Evolutionary conservation across 1,139 yeast species (phyloP).

Genomic region (Suhomyces coccinellae): DNA sequence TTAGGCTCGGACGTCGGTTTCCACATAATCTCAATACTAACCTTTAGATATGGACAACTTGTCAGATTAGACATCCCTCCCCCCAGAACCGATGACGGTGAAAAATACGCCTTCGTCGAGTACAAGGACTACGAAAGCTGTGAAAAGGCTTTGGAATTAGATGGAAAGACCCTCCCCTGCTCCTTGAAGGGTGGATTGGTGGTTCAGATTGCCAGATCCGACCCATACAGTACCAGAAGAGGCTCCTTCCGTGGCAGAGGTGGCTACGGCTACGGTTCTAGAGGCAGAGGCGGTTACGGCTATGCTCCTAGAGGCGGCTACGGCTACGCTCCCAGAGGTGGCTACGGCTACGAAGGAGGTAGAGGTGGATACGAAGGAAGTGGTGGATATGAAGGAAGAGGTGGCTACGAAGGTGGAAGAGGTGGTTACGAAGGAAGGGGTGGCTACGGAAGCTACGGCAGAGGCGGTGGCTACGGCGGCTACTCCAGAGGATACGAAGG

Average conservation of each 20-base stretch:
- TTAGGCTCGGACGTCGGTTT: too few species aligned
- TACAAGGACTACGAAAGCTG: constrained; percentile 61
- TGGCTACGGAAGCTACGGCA: constrained; percentile 13
- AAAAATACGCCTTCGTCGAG: constrained; percentile 74
- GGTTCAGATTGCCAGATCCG: constrained; percentile 62
- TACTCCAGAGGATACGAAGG: constrained; percentile 18
- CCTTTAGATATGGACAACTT: constrained; percentile 56
- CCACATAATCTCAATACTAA: constrained; percentile 18
- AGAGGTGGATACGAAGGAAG: constrained; percentile 22
- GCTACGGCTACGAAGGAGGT: constrained; percentile 23
- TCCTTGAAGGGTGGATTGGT: constrained; percentile 41
- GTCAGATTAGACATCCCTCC: constrained; percentile 72
- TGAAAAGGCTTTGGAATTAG: constrained; percentile 57
- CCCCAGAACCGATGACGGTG: constrained; percentile 61
- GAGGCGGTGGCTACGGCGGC: constrained; percentile 17
- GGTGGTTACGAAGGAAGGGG: constrained; percentile 18
- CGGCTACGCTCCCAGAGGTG: constrained; percentile 19
- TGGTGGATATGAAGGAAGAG: constrained; percentile 20
- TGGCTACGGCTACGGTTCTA: constrained; percentile 14
- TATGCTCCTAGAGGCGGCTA: constrained; percentile 19
- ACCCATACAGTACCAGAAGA: constrained; percentile 45
- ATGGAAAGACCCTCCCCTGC: constrained; percentile 46
- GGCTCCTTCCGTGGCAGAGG: constrained; percentile 28
- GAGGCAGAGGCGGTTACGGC: constrained; percentile 20
- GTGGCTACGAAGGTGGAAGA: constrained; percentile 13